Evolutionary conservation across 23 red algal genomes (phyloP), one percentile per base, ranked within the genome.

Genomic region (Gracilaria vermiculophylla): DNA sequence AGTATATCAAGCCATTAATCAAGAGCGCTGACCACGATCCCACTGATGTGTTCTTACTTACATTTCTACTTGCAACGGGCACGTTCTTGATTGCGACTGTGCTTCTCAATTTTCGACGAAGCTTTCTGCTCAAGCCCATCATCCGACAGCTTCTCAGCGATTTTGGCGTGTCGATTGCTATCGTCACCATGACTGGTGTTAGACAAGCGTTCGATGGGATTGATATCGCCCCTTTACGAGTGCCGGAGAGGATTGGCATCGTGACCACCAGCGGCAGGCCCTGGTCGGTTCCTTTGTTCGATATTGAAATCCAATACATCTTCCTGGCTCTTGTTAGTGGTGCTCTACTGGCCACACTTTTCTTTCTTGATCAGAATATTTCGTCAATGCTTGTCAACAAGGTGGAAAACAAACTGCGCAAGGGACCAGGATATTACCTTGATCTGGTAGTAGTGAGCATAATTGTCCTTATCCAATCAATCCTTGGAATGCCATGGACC

Each of bases 311-410:
- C 1, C 52, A 87, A 70, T 95, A 90, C 76, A 82, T 98, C 45
- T 95, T 95, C 57, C 50, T 98, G 84, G 92, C 96, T 41, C 72
- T 90, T 15, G 96, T 98, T 2, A 87, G 92, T 33, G 96, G 78
- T 24, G 76, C 91, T 42, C 48, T 98, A 16, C 70, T 98, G 15
- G 81, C 91, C 34, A 77, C 92, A 25, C 78, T 98, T 28, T 92
- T 98, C 62, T 98, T 89, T 50, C 74, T 98, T n/a, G 96, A 98
- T 62, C 96, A 98, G 61, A 94, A 98, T 72, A 88, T 98, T 21
- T 89, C 91, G 29, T 89, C 83, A n/a, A 89, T 93, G 71, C 80
- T 98, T 67, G 84, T 90, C 37, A 90, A 95, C 71, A 86, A 90
- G 78, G 67, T 62, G 37, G 96, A 98, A 78, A 98, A 98, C 86